phyloP scores from a whole-genome alignment of 352 stramenopile genomes.

The Phytophthora multivora region DNA sequence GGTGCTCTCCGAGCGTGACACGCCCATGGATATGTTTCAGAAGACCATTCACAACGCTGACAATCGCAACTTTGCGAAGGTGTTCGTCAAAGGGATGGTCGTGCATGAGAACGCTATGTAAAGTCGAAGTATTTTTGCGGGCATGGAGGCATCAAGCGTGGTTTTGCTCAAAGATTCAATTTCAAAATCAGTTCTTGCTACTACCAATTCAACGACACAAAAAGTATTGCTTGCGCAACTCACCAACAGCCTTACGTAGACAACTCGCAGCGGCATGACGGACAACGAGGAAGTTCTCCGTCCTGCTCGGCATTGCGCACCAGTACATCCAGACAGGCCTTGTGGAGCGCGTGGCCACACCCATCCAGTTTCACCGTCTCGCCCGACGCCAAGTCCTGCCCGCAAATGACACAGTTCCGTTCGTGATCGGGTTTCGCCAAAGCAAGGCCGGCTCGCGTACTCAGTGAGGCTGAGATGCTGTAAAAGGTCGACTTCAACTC shows the following conservation, averaged over 20 bases:
- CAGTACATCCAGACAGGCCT: conserved; percentile 43
- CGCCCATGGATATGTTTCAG: conserved; percentile 67
- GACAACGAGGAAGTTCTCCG: conserved; percentile 25
- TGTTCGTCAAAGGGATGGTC: conserved; percentile 70
- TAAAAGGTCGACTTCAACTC: conserved; percentile 81
- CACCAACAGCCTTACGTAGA: not conserved
- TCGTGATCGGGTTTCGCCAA: conserved; percentile 67
- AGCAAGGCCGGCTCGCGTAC: conserved; percentile 58
- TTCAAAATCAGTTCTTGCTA: too few species aligned
- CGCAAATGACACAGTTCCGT: conserved; percentile 63
- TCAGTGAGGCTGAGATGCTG: conserved; percentile 75
- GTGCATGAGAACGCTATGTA: conserved; percentile 12
- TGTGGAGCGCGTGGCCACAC: conserved; percentile 64
- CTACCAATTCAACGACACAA: conserved; percentile 5
- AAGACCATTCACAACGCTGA: conserved; percentile 89
- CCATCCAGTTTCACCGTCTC: conserved; percentile 46
- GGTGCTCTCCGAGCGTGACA: conserved; percentile 49
- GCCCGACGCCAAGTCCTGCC: conserved; percentile 54
- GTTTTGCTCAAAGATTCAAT: too few species aligned
- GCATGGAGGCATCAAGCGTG: too few species aligned
- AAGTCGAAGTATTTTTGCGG: not conserved
- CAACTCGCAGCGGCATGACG: conserved; percentile 34
- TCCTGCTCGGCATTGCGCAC: conserved; percentile 39
- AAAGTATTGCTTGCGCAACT: not conserved
- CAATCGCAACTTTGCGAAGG: conserved; percentile 77